Evolutionary conservation across 306 rosid species (phyloP).

Genomic region (Potentilla sterilis): DNA sequence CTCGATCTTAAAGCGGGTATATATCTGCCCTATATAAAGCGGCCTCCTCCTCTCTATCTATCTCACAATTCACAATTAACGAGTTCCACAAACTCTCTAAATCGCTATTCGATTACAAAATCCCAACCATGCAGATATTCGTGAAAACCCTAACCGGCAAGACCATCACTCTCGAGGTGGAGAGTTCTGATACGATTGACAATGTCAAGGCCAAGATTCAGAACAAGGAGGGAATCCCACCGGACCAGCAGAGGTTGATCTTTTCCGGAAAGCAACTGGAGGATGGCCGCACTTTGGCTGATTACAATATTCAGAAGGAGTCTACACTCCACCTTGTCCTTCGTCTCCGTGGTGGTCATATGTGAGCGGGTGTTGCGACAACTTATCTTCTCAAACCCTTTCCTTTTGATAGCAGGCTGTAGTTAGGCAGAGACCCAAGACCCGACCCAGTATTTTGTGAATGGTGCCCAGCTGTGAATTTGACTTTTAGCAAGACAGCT

Average conservation of each 20-base stretch:
- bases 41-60: not conserved
- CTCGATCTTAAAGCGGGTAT: not conserved
- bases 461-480: too few species aligned
- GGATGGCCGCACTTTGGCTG: not conserved
- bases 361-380: not conserved
- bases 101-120: not conserved
- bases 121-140: not conserved
- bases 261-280: not conserved
- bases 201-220: too few species aligned
- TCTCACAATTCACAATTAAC: not conserved
- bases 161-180: too few species aligned
- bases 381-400: too few species aligned
- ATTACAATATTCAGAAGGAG: slow-evolving; percentile 1
- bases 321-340: slow-evolving; percentile 1
- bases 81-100: too few species aligned
- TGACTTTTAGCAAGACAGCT: too few species aligned
- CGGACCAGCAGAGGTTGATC: too few species aligned
- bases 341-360: not conserved
- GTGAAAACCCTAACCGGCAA: not conserved
- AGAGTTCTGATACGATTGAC: too few species aligned
- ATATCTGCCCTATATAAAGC: not conserved
- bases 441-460: too few species aligned
- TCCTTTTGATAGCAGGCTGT: too few species aligned
- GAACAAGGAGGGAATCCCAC: too few species aligned
- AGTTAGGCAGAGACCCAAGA: too few species aligned